A percentile compares a stretch with the other conserved stretches of the same genome.
These are phyloP conservation scores for Macrolepiota albuminosa DNA, from an alignment of 768 basidiomycete species.

Conservation along the genomic window DNA sequence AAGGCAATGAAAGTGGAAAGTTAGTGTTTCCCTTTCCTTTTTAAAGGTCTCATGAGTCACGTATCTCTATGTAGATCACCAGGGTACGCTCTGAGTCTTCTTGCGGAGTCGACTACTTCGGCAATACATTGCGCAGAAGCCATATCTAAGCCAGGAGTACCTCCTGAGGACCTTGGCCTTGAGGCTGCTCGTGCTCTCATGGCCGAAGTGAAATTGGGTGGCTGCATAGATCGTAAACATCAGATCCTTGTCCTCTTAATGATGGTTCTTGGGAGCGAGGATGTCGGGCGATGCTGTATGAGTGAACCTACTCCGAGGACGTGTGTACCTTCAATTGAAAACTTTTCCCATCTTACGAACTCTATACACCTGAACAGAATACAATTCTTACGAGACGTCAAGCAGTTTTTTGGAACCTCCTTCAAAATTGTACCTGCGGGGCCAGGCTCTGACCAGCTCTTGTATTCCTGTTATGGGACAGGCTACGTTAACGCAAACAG, in stretches of 20 bases:
- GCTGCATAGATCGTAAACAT: constrained; percentile 88
- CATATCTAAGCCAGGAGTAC: constrained; percentile 72
- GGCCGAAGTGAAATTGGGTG: constrained; percentile 73
- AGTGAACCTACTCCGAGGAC: constrained; percentile 78
- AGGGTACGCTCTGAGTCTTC: constrained; percentile 86
- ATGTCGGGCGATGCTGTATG: constrained; percentile 88
- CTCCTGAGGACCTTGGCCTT: constrained; percentile 91
- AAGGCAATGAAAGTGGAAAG: constrained; percentile 97
- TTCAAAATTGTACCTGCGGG: constrained; percentile 82
- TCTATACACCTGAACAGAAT: constrained; percentile 46
- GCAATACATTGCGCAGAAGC: constrained; percentile 87
- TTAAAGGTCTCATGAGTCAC: not conserved
- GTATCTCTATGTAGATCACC: constrained; percentile 63
- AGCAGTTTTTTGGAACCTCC: constrained; percentile 80
- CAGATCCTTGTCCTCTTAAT: constrained; percentile 81
- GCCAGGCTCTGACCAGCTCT: constrained; percentile 49
- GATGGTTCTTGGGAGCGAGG: constrained; percentile 97
- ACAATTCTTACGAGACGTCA: constrained; percentile 84
- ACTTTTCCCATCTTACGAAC: not conserved
- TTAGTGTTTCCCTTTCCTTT: constrained; percentile 32
- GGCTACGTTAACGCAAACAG: constrained; percentile 90
- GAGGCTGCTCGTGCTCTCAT: constrained; percentile 76
- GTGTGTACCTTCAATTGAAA: constrained; percentile 38
- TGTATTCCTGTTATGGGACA: constrained; percentile 89
- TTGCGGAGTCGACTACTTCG: constrained; percentile 90